A percentile compares a stretch with the other conserved stretches of the same genome.
Conservation (phyloP, 2,329 filamentous ascomycete genomes). For the Ophiocordyceps unilateralis region DNA sequence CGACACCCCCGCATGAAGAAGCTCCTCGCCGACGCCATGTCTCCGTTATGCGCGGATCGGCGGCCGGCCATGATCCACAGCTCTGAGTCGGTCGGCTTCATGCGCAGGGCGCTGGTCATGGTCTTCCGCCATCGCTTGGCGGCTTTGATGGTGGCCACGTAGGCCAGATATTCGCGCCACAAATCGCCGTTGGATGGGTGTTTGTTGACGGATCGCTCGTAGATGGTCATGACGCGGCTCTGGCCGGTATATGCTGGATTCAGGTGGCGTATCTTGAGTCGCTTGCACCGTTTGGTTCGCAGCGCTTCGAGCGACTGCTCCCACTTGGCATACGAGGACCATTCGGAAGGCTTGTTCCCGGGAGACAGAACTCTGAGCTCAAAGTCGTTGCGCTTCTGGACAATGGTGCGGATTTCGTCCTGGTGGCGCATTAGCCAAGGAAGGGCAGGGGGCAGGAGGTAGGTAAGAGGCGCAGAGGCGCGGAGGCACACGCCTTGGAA, state of each 20-base stretch:
- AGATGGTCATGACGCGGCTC: constrained; percentile 71
- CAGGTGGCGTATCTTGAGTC: constrained; percentile 54
- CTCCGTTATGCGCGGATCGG: constrained; percentile 59
- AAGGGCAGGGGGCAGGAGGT: too few relatives aligned
- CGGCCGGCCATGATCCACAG: constrained; percentile 79
- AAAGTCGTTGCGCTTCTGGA: constrained; percentile 79
- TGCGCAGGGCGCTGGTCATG: constrained; percentile 53
- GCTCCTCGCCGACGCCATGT: constrained; percentile 71
- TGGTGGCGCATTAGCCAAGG: constrained; percentile 14
- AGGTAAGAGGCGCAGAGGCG: neutral
- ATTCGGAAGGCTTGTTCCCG: constrained; percentile 60
- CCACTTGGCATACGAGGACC: constrained; percentile 65
- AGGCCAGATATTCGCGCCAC: constrained; percentile 84
- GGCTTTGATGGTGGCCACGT: constrained; percentile 51
- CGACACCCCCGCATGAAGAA: constrained; percentile 80
- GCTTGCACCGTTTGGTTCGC: constrained; percentile 65
- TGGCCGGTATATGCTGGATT: constrained; percentile 56
- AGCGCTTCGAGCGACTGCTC: constrained; percentile 56
- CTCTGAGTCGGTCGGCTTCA: constrained; percentile 70
- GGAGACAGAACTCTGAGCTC: constrained; percentile 81
- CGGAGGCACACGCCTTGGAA: constrained; percentile 38
- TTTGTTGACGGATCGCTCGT: constrained; percentile 70
- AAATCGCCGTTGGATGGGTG: constrained; percentile 67
- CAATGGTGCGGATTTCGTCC: constrained; percentile 81
- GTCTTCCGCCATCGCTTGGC: constrained; percentile 47